Evolutionary conservation across 129 eudicot genomes (phyloP), one percentile per base, ranked within the genome.

Genomic region (Artemisia argyi): DNA sequence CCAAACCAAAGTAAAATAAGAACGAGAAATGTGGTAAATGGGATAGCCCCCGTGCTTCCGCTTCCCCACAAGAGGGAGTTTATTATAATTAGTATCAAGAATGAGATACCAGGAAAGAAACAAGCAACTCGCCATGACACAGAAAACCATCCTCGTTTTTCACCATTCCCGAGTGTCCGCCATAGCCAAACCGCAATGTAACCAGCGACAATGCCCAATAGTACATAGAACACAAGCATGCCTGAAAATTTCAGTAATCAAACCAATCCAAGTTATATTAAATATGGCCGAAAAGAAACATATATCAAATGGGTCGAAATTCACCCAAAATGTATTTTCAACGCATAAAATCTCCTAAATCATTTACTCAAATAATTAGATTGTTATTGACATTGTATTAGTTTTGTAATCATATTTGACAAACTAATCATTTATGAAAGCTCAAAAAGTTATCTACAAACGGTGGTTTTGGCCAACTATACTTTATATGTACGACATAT

Each of bases 41-140:
- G 83, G 28, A 79, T 79, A 2, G 83, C 79, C 1, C 79, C 76
- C 1, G 76, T 80, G 58, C 79, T 74, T 11, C 68, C 49, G 17
- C 79, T 73, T 35, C 76, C 83, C 83, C 83, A 80, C 5, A 80
- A 26, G n/a, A 80, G 66, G 19, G 73, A 68, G 54, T 80, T 80
- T 3, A 80, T 57, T 30, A 71, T 62, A 12, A 69, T 73, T 32
- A 80, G 67, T 9, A 80, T 80, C 12, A 68, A 5, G 20, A 80
- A 73, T 8, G 76, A 22, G 53, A 68, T 61, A 30, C 83, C 76
- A 1, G 83, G 79, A 28, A 74, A 80, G 42, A 73, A 80, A 54
- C 79, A 80, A 22, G 76, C 76, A 9, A 68, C 79, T 15, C 66
- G 16, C 83, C 79, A 80, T 1, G 76, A 80, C 18, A 80, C 66